Evolutionary conservation across 164 flowering plant species (phyloP), one percentile per base, ranked within the genome.

Genomic region (Akebia trifoliata): DNA sequence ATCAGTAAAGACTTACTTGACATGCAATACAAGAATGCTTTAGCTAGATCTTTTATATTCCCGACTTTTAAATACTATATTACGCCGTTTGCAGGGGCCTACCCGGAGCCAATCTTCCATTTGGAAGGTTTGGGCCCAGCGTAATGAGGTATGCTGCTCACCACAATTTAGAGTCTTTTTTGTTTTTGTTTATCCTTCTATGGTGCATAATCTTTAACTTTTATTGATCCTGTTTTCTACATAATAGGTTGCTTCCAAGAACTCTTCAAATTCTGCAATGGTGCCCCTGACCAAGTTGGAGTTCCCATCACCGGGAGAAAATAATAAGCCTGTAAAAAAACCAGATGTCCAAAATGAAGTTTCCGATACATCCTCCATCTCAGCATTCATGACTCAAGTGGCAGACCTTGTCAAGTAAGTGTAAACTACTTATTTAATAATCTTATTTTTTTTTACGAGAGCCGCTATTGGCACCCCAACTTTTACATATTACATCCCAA

Each of bases 331-430:
- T 10, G 52, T 50, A 24, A 31, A 58, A 59, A 53, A 68, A 21
- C 8, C 21, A 38, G 25, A 49, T 30, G 39, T 31, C 37, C 54
- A 48, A 31, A 43, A 22, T 3, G 26, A 9, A 2, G 37, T 56
- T 47, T 54, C 77, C 29, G 79, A 77, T 61, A 66, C 49, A 32
- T 31, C 77, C 32, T 66, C 76, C 21, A 74, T 84, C 43, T 64
- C 80, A 8, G 75, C 66, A 20, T 78, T 84, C 68, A 78, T 84
- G 75, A n/a, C 65, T 24, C 81, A 80, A 80, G 87, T 82, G 14
- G 66, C 85, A 54, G 77, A 73, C 44, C 85, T 84, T 55, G 75
- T 84, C 54, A 82, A 82, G 90, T 84, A 67, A 60, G 76, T 44
- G n/a, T n/a, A n/a, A 10, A 4, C 6, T 14, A 22, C 20, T n/a